Evolutionary conservation across 2,329 filamentous ascomycete species (phyloP).

Genomic region (Alternaria burnsii): DNA sequence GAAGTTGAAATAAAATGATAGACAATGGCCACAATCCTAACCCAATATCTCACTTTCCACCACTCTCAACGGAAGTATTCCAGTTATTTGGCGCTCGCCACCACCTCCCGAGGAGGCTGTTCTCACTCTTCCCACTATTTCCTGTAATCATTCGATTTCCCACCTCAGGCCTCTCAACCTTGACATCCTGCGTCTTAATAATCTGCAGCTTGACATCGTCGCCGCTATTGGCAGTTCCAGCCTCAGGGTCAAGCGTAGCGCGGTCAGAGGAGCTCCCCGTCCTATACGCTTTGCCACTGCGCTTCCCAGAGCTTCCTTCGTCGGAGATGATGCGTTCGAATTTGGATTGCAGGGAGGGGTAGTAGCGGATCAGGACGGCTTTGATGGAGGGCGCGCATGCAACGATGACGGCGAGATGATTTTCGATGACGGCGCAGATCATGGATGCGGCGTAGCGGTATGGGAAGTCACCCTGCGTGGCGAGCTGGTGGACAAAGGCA

Average conservation of each 20-base stretch:
- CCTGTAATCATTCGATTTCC: neutral
- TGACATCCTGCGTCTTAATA: constrained; percentile 11
- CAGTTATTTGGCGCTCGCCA: constrained; percentile 25
- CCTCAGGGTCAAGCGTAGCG: constrained; percentile 9
- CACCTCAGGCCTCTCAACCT: constrained; percentile 6
- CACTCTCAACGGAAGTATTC: constrained; percentile 6
- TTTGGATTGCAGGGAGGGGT: constrained; percentile 34
- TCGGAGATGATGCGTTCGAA: constrained; percentile 25
- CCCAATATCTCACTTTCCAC: neutral
- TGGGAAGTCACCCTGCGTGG: constrained; percentile 33
- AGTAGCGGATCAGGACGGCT: constrained; percentile 34
- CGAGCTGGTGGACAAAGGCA: constrained; percentile 36
- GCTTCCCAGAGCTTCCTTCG: neutral
- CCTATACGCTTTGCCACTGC: neutral
- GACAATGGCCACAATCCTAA: neutral
- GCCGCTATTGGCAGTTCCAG: neutral
- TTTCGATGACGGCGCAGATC: constrained; percentile 49
- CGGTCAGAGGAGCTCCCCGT: constrained; percentile 3
- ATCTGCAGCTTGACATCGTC: constrained; percentile 1
- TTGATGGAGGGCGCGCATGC: constrained; percentile 49
- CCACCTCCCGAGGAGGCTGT: constrained; percentile 13
- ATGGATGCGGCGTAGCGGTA: constrained; percentile 40
- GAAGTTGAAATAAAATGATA: too few relatives aligned
- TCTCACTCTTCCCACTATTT: constrained; percentile 10
- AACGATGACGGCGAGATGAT: constrained; percentile 49